phyloP scores from a whole-genome alignment of 768 basidiomycete species.

The Suillus brevipes region DNA sequence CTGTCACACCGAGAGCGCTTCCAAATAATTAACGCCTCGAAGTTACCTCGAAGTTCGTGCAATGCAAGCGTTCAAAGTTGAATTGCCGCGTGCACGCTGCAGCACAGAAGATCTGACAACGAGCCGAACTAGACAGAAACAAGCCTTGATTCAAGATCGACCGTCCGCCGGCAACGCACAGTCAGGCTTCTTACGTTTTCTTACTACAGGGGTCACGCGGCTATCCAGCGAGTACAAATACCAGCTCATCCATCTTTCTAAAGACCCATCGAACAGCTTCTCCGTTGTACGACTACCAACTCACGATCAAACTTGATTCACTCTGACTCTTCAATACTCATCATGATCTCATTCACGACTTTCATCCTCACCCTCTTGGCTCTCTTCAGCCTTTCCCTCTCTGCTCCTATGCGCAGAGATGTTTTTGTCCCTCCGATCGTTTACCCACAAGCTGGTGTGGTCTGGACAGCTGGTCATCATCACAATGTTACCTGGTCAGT shows the following conservation, averaged over 20 bases:
- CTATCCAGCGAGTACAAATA: conserved; percentile 14
- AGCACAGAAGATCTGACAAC: not conserved
- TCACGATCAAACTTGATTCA: conserved; percentile 14
- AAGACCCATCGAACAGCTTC: conserved; percentile 7
- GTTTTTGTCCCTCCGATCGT: conserved; percentile 29
- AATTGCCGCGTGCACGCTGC: conserved; percentile 1
- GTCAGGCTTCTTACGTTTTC: not conserved
- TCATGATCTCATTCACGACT: conserved; percentile 16
- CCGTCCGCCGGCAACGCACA: not conserved
- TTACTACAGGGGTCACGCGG: not conserved
- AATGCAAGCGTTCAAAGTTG: not conserved
- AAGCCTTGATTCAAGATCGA: not conserved
- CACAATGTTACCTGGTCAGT: conserved; percentile 35
- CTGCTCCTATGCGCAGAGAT: conserved; percentile 18
- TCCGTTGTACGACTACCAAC: conserved; percentile 13
- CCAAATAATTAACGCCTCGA: conserved; percentile 2
- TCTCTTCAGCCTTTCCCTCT: conserved; percentile 15
- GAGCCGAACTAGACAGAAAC: not conserved
- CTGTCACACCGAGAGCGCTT: not conserved
- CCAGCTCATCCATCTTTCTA: not conserved
- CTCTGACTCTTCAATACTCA: conserved; percentile 7
- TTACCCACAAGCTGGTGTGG: conserved; percentile 21
- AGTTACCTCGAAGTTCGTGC: not conserved
- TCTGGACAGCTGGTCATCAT: conserved; percentile 24
- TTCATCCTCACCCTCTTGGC: conserved; percentile 17